Evolutionary conservation across 768 basidiomycete species (phyloP).

Genomic region (Mycena rosella): DNA sequence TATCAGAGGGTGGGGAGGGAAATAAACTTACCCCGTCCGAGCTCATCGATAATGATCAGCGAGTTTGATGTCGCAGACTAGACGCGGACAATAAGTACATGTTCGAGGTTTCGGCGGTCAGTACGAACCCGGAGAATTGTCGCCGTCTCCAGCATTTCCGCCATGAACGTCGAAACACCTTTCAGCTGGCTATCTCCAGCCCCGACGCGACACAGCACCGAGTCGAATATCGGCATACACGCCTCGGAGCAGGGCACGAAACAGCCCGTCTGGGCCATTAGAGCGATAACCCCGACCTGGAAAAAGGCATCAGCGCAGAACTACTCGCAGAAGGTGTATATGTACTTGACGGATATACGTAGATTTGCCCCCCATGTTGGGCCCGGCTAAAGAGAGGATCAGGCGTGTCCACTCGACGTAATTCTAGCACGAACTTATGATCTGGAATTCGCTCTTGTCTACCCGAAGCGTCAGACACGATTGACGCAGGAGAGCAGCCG

Average conservation of each 20-base stretch:
- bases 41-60: conserved; percentile 96
- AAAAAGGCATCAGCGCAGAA: conserved; percentile 8
- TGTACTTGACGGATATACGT: conserved; percentile 93
- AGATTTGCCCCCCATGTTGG: conserved; percentile 99
- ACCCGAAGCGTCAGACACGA: conserved; percentile 1
- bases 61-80: conserved; percentile 94
- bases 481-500: not conserved
- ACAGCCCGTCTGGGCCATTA: conserved; percentile 96
- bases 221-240: conserved; percentile 92
- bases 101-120: not conserved
- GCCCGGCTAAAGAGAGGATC: conserved; percentile 72
- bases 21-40: conserved; percentile 78
- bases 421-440: conserved; percentile 77
- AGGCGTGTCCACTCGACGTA: not conserved
- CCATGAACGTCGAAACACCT: conserved; percentile 99
- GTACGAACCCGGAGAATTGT: conserved; percentile 86
- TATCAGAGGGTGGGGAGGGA: not conserved
- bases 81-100: not conserved
- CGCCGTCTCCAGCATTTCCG: conserved; percentile 99
- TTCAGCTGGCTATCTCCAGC: conserved; percentile 98
- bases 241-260: conserved; percentile 96
- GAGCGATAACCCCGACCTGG: conserved; percentile 90
- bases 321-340: conserved; percentile 11
- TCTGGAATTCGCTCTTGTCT: conserved; percentile 93
- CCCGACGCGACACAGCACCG: conserved; percentile 94